Evolutionary conservation across 306 rosid genomes (phyloP).

Genomic region (Canavalia gladiata): DNA sequence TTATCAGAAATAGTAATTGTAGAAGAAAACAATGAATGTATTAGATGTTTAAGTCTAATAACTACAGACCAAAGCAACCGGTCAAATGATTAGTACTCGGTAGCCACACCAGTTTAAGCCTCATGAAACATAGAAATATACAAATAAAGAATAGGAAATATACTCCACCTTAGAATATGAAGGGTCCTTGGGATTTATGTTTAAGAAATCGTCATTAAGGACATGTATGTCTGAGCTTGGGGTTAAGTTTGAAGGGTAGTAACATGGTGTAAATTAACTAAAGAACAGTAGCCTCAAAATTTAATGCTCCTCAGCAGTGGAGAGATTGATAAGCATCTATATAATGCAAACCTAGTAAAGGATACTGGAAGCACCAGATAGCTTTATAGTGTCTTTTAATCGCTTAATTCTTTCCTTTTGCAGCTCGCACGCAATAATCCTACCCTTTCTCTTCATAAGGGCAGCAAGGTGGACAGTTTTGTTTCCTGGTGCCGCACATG

Average conservation of each 20-base stretch:
- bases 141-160: slow-evolving; percentile 35
- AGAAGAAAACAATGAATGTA: not conserved
- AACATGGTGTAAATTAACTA: not conserved
- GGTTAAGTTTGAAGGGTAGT: slow-evolving; percentile 60
- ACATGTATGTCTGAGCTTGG: slow-evolving; percentile 72
- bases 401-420: slow-evolving; percentile 74
- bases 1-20: not conserved
- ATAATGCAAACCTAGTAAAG: slow-evolving; percentile 34
- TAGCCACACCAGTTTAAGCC: not conserved
- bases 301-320: not conserved
- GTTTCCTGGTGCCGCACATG: slow-evolving; percentile 97
- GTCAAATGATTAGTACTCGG: not conserved
- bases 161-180: slow-evolving; percentile 72
- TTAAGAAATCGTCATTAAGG: slow-evolving; percentile 84
- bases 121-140: slow-evolving; percentile 1
- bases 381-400: slow-evolving; percentile 70
- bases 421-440: slow-evolving; percentile 84
- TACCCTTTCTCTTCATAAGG: slow-evolving; percentile 82
- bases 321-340: slow-evolving; percentile 22
- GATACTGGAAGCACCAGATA: slow-evolving; percentile 95
- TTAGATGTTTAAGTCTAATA: not conserved
- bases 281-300: not conserved
- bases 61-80: not conserved
- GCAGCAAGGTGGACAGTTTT: slow-evolving; percentile 96
- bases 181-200: slow-evolving; percentile 67